Base-by-base conservation (phyloP, 2,329 filamentous ascomycete genomes). In the Phoma sp. region DNA sequence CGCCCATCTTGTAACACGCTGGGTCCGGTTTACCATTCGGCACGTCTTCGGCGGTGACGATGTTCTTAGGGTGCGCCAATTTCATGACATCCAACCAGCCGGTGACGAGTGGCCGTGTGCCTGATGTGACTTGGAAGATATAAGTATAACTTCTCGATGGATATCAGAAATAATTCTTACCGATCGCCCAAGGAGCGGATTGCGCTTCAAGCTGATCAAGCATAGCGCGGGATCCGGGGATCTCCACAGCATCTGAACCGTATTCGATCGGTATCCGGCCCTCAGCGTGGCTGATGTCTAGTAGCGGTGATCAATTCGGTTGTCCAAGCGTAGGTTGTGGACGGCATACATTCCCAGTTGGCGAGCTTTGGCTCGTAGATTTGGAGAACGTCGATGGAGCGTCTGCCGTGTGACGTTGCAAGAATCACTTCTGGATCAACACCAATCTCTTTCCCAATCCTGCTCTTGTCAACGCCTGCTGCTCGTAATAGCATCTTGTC, bases 361-460 rank as follows among this genome's bases (percentile, higher is more conserved):
- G 95, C 95, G 72, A 91, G 91, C 64, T 90, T 87, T 13, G 91
- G 89, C 58, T 90, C 88, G 54, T 96, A 84, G 25, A 93, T 79
- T 72, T 85, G 85, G 54, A 99, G 82, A 2, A 89, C 86, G 67
- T 99, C 95, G 68, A 98, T 96, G 62, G 87, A 91, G 54, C 95
- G 82, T 55, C 93, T 86, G 58, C 95, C 95, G 76, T 99, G 95
- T 4, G 92, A 96, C 8, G 91, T 96, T 67, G 91, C 84, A 24
- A 98, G 83, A 66, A 99, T 98, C 40, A 89, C 84, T 42, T 88
- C 82, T n/a, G 91, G 90, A 61, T 91, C 86, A 22, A 97, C 88
- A 23, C 90, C 90, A 67, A 98, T 88, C 71, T 96, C 90, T 8
- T 84, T 82, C 44, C 89, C 93, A 61, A 93, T 83, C n/a, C 89